phyloP scores from a whole-genome alignment of 2,329 filamentous ascomycete species.

The Alternaria metachromatica region DNA sequence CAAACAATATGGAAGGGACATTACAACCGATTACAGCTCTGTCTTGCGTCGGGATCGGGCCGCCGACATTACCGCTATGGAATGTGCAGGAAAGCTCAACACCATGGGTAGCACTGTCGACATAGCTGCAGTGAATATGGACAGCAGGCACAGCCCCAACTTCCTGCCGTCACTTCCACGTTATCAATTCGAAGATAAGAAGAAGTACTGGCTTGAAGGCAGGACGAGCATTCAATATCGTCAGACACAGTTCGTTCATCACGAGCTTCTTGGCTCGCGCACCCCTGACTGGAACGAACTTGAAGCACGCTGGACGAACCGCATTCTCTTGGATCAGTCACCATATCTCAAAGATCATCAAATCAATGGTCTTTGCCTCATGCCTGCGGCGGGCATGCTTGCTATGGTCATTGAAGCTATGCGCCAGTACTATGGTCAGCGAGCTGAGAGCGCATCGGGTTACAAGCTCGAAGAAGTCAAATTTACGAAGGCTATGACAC shows the following conservation, averaged over 20 bases:
- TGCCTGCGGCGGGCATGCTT: slow-evolving; percentile 24
- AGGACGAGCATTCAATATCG: slow-evolving; percentile 15
- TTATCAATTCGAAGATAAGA: slow-evolving; percentile 19
- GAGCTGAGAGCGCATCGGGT: not conserved
- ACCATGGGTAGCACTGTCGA: slow-evolving; percentile 4
- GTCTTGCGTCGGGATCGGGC: slow-evolving; percentile 11
- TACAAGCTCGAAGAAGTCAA: slow-evolving; percentile 14
- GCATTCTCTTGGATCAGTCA: slow-evolving; percentile 33
- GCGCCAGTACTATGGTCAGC: slow-evolving; percentile 8
- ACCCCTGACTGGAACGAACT: slow-evolving; percentile 17
- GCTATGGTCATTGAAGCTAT: slow-evolving; percentile 13
- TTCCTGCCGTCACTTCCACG: slow-evolving; percentile 13
- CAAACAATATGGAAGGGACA: not conserved
- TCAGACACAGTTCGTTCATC: slow-evolving; percentile 9
- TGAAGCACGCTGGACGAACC: slow-evolving; percentile 31
- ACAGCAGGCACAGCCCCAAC: not conserved
- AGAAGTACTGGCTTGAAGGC: slow-evolving; percentile 19
- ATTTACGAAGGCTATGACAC: slow-evolving; percentile 9
- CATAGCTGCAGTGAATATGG: slow-evolving; percentile 7
- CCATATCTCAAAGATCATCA: slow-evolving; percentile 57
- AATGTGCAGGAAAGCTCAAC: slow-evolving; percentile 14
- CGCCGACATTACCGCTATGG: slow-evolving; percentile 13
- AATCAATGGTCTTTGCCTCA: slow-evolving; percentile 28
- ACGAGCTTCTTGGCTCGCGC: slow-evolving; percentile 32
- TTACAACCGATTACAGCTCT: slow-evolving; percentile 15